phyloP scores from a whole-genome alignment of 129 eudicot species.

The Ambrosia artemisiifolia region DNA sequence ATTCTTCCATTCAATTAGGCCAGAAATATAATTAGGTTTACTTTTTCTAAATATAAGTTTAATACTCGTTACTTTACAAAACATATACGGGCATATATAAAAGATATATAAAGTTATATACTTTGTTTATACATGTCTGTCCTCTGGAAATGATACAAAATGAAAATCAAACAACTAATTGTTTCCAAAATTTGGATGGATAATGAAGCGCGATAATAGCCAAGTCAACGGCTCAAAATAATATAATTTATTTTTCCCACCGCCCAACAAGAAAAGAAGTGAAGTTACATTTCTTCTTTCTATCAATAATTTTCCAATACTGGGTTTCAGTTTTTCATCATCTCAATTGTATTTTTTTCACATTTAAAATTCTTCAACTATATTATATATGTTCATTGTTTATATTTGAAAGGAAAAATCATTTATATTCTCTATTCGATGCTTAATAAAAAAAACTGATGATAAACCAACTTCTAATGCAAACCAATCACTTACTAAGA shows the following conservation, averaged over 20 bases:
- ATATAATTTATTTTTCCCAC: constrained; percentile 17
- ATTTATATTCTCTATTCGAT: background rate
- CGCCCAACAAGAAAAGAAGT: constrained; percentile 16
- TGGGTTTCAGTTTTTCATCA: background rate
- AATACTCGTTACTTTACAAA: no score
- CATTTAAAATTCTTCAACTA: background rate
- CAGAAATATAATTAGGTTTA: no score
- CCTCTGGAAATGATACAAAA: no score
- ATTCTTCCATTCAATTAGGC: no score
- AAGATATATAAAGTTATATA: no score
- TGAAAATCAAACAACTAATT: background rate
- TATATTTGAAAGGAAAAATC: background rate
- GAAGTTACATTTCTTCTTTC: background rate
- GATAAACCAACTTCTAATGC: background rate
- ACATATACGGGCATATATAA: no score
- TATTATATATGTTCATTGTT: background rate
- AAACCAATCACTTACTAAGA: background rate
- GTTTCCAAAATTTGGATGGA: background rate
- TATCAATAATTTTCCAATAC: background rate
- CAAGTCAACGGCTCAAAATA: constrained; percentile 13
- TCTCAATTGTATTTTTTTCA: background rate
- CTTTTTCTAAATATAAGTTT: no score
- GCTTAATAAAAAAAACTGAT: background rate
- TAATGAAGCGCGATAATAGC: constrained; percentile 1
- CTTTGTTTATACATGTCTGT: no score